A percentile compares a stretch with the other conserved stretches of the same genome.
Evolutionary conservation across 2,329 filamentous ascomycete species (phyloP).

Genomic region (Chaetothyriales sp.): DNA sequence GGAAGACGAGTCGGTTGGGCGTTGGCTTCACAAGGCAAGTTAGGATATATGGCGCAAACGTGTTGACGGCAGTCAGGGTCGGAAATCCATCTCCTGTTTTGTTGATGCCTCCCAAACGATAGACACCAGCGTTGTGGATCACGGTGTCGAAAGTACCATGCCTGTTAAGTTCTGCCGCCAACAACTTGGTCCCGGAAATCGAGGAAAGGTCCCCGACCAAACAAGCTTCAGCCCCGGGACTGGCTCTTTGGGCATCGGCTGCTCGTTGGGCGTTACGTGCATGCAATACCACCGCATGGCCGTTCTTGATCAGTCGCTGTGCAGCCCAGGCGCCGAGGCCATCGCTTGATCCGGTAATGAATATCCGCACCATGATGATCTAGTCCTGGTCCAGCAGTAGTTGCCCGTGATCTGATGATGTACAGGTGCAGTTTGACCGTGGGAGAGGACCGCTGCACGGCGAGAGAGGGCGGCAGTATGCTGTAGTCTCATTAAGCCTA

Average conservation of each 20-base stretch:
- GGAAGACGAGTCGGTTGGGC: conserved; percentile 37
- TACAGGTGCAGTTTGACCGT: too few relatives aligned
- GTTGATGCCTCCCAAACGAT: conserved; percentile 22
- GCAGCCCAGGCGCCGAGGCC: conserved; percentile 41
- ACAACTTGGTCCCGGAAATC: conserved; percentile 34
- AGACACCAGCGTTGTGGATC: conserved; percentile 43
- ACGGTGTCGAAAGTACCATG: conserved; percentile 39
- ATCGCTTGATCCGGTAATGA: conserved; percentile 43
- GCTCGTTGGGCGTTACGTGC: conserved; percentile 42
- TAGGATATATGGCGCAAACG: conserved; percentile 42
- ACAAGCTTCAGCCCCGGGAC: conserved; percentile 36
- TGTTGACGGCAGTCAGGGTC: conserved; percentile 41
- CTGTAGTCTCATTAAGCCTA: background rate
- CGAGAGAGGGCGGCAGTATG: too few relatives aligned
- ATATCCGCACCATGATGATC: background rate
- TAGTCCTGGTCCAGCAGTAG: background rate
- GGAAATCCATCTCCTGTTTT: conserved; percentile 34
- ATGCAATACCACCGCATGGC: conserved; percentile 42
- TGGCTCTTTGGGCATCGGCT: conserved; percentile 31
- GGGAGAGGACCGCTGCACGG: too few relatives aligned
- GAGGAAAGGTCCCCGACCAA: conserved; percentile 40
- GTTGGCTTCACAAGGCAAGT: conserved; percentile 33
- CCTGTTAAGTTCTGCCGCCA: conserved; percentile 38
- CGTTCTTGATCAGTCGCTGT: conserved; percentile 33
- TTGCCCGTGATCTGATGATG: too few relatives aligned